Conservation (phyloP, 768 basidiomycete genomes). For the Postia placenta region DNA sequence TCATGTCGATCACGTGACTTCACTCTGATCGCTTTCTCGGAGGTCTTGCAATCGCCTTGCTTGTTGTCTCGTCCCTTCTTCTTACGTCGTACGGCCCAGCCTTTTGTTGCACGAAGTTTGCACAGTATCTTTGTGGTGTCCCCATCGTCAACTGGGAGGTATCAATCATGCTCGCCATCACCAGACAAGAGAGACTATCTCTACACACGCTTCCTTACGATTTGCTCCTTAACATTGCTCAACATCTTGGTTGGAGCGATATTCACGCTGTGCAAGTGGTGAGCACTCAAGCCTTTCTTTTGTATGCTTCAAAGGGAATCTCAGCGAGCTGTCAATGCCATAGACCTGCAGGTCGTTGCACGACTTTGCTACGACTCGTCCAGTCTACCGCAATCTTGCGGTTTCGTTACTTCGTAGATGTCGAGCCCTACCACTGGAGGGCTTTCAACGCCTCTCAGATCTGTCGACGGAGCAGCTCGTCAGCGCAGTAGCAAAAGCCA, state of each 20-base stretch:
- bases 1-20: no score
- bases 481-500: constrained; percentile 56
- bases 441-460: constrained; percentile 64
- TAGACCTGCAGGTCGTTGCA: constrained; percentile 61
- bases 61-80: no score
- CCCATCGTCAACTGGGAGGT: no score
- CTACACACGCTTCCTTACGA: constrained; percentile 57
- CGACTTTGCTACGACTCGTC: constrained; percentile 56
- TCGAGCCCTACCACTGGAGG: constrained; percentile 61
- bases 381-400: constrained; percentile 63
- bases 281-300: no score
- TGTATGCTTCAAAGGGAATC: background rate
- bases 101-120: no score
- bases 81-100: no score
- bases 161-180: no score
- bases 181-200: constrained; percentile 22
- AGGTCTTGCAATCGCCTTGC: no score
- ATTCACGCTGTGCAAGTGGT: constrained; percentile 58
- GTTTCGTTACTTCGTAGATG: constrained; percentile 57
- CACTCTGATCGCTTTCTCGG: no score
- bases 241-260: constrained; percentile 54
- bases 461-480: constrained; percentile 58
- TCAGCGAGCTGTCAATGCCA: background rate
- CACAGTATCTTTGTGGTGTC: no score
- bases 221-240: constrained; percentile 61